Conservation (phyloP, 179 eudicot species). For the Beta macrorhiza region DNA sequence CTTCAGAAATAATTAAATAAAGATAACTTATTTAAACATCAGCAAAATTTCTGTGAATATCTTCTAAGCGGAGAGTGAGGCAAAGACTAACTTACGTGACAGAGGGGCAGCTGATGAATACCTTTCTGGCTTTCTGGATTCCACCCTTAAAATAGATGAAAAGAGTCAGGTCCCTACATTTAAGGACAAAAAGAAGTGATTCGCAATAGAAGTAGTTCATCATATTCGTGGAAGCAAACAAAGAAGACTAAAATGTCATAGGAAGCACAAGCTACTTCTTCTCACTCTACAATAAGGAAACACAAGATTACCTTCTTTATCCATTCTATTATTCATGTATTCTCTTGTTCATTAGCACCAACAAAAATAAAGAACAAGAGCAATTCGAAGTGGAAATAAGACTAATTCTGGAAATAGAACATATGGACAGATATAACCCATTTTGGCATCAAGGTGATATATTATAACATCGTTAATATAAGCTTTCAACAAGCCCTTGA, state of each 20-base stretch:
- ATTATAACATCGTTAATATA: not conserved
- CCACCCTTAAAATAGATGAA: slow-evolving; percentile 88
- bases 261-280: slow-evolving; percentile 1
- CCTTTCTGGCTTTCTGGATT: slow-evolving; percentile 96
- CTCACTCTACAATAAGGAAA: not conserved
- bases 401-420: not conserved
- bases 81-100: slow-evolving; percentile 66
- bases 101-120: slow-evolving; percentile 99
- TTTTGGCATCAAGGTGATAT: not conserved
- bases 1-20: not conserved
- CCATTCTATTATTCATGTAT: not conserved
- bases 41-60: not conserved
- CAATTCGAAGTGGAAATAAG: not conserved
- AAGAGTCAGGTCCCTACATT: slow-evolving; percentile 60
- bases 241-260: slow-evolving; percentile 6
- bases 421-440: not conserved
- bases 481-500: not conserved
- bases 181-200: slow-evolving; percentile 37
- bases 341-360: not conserved
- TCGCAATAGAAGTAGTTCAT: slow-evolving; percentile 26
- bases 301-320: not conserved
- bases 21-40: too few relatives aligned
- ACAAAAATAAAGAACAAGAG: slow-evolving; percentile 6
- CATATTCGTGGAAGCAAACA: slow-evolving; percentile 5
- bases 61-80: not conserved